Percentiles rank a stretch among this genome's conserved stretches.
Evolutionary conservation across 2,329 filamentous ascomycete genomes (phyloP).

Genomic region (Phaeosphaeria sp.): DNA sequence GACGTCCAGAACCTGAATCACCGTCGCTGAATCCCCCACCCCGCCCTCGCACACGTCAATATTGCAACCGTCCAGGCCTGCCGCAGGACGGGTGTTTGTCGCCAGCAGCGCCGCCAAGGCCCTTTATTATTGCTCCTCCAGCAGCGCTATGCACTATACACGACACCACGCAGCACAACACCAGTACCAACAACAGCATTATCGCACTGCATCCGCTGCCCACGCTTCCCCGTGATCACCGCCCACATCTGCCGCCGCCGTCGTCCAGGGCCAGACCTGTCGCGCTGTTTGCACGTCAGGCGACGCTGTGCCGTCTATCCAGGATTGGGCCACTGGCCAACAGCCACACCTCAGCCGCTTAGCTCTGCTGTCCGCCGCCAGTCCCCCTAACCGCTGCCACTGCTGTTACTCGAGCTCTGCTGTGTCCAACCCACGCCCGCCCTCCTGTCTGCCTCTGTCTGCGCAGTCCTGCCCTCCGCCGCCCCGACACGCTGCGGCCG

Average conservation of each 20-base stretch:
- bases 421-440: conserved; percentile 25
- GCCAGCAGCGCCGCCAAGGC: conserved; percentile 27
- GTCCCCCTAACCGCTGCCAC: conserved; percentile 26
- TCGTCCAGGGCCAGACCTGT: conserved; percentile 4
- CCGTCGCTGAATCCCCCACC: not conserved
- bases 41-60: conserved; percentile 17
- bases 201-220: not conserved
- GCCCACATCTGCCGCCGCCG: conserved; percentile 11
- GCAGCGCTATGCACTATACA: conserved; percentile 11
- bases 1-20: not conserved
- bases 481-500: conserved; percentile 11
- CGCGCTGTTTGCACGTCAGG: conserved; percentile 28
- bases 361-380: conserved; percentile 23
- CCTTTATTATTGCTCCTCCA: conserved; percentile 29
- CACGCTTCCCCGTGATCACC: conserved; percentile 13
- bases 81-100: conserved; percentile 21
- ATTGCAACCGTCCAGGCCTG: conserved; percentile 7
- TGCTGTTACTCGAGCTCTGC: conserved; percentile 19
- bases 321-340: conserved; percentile 28
- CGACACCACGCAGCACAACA: conserved; percentile 1
- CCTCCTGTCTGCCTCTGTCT: conserved; percentile 1
- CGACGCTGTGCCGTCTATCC: conserved; percentile 30
- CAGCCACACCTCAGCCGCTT: conserved; percentile 35
- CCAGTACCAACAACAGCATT: conserved; percentile 8
- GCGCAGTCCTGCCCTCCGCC: conserved; percentile 1